Evolutionary conservation across 177 flowering plant species (phyloP), one percentile per base, ranked within the genome.

Genomic region (Vitis hybrid): DNA sequence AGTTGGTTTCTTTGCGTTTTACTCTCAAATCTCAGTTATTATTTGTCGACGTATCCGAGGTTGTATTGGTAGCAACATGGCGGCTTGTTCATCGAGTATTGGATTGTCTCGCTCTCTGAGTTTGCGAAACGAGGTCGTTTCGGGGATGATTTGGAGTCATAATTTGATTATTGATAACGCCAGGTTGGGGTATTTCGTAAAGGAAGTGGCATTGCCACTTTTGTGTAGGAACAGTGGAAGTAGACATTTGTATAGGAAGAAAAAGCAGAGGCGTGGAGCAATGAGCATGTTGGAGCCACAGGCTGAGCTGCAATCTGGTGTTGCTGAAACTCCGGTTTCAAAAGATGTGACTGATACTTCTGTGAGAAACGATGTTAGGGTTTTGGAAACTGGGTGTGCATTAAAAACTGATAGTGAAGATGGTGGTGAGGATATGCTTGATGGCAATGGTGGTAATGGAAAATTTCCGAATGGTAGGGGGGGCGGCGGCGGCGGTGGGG

Each of bases 401-500:
- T 32, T 52, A 13, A 68, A 54, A 55, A 32, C 12, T 15, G 72
- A 60, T 52, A 4, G 52, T 5, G 73, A 35, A 24, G 80, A 69
- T 8, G 71, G 61, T 14, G 32, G 40, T 19, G 66, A 52, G 3
- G 79, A 48, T 66, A 17, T 21, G 11, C 48, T 52, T 19, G 62
- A 65, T 73, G 83, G 77, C 9, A 74, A 66, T 64, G 85, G 75
- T 54, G 86, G 88, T 17, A 69, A 80, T 68, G 89, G 90, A 56
- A 72, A 73, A 12, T 70, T 67, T 60, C 75, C 80, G 1, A 24
- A 72, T 48, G 90, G 88, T 56, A 80, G 83, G 9, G 87, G 87
- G 18, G 80, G 82, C 4, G 83, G 86, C 11, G 84, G 86, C 0
- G 79, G 82, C 1, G 86, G 86, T 10, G 88, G 82, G 0, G 87